Conservation (phyloP, 192 early-diverging fungal genomes). For the Coemansia sp. region DNA sequence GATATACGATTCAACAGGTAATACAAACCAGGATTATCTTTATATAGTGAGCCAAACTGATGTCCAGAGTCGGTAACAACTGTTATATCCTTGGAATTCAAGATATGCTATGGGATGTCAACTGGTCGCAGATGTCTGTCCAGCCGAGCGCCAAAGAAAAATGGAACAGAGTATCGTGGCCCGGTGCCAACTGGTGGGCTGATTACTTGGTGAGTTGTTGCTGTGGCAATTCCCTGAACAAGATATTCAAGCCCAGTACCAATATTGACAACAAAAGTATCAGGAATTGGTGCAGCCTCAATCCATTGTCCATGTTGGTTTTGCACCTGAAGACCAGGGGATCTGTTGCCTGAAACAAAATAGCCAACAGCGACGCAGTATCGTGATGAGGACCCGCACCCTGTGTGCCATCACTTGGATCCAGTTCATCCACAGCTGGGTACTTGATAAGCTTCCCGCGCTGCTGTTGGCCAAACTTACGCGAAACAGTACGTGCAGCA, state of each 20-base stretch:
- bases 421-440: slow-evolving; percentile 29
- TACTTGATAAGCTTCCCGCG: slow-evolving; percentile 36
- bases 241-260: slow-evolving; percentile 63
- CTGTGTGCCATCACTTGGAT: slow-evolving; percentile 19
- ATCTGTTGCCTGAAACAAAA: slow-evolving; percentile 58
- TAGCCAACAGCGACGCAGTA: slow-evolving; percentile 43
- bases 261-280: slow-evolving; percentile 66
- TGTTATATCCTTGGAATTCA: neutral
- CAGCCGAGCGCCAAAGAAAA: slow-evolving; percentile 57
- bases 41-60: slow-evolving; percentile 22
- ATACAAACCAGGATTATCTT: slow-evolving; percentile 13
- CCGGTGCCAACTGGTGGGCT: slow-evolving; percentile 54
- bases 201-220: slow-evolving; percentile 62
- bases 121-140: slow-evolving; percentile 38
- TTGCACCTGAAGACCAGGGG: slow-evolving; percentile 66
- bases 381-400: slow-evolving; percentile 59
- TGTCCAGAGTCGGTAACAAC: slow-evolving; percentile 46
- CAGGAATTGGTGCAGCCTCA: slow-evolving; percentile 57
- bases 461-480: slow-evolving; percentile 25
- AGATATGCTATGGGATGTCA: slow-evolving; percentile 25
- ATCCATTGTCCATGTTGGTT: slow-evolving; percentile 61
- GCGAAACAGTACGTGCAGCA: no score
- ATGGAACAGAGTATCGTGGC: slow-evolving; percentile 58
- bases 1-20: slow-evolving; percentile 34
- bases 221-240: slow-evolving; percentile 53